Conservation (phyloP, 2,329 filamentous ascomycete species). For the Calonectria henricotiae region DNA sequence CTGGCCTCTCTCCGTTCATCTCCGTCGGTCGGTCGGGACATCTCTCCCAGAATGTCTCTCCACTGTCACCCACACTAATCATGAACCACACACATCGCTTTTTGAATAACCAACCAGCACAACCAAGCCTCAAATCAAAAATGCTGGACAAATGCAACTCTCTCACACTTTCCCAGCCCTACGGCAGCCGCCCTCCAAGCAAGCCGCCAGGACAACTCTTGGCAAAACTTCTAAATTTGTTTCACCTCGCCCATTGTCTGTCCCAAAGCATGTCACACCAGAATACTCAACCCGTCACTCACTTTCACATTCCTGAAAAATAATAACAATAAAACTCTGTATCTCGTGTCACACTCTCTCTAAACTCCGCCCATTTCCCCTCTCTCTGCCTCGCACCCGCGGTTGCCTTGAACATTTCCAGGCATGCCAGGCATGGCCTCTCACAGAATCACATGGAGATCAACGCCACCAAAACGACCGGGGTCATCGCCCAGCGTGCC, state of each 20-base stretch:
- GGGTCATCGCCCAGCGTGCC: conserved; percentile 18
- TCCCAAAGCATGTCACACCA: conserved; percentile 34
- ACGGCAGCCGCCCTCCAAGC: conserved; percentile 14
- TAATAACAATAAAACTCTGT: not conserved
- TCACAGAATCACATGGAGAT: not conserved
- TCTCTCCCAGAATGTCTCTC: not conserved
- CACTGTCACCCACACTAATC: conserved; percentile 3
- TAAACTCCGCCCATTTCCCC: not conserved
- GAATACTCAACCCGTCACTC: conserved; percentile 35
- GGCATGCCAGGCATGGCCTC: conserved; percentile 18
- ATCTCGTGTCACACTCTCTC: not conserved
- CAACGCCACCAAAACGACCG: conserved; percentile 10
- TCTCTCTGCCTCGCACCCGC: conserved; percentile 18
- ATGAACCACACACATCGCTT: no score
- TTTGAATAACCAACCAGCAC: conserved; percentile 18
- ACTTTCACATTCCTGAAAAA: conserved; percentile 8
- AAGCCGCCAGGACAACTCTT: conserved; percentile 18
- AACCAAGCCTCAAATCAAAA: not conserved
- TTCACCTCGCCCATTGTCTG: conserved; percentile 10
- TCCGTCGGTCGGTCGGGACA: conserved; percentile 5
- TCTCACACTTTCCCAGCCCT: conserved; percentile 20
- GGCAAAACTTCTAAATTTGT: conserved; percentile 34
- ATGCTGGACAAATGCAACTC: conserved; percentile 4
- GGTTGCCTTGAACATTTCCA: conserved; percentile 31
- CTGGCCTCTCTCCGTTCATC: not conserved